Evolutionary conservation across 176 grass and related monocot species (phyloP), one percentile per base, ranked within the genome.

Genomic region (Echinochloa phyllopogon): DNA sequence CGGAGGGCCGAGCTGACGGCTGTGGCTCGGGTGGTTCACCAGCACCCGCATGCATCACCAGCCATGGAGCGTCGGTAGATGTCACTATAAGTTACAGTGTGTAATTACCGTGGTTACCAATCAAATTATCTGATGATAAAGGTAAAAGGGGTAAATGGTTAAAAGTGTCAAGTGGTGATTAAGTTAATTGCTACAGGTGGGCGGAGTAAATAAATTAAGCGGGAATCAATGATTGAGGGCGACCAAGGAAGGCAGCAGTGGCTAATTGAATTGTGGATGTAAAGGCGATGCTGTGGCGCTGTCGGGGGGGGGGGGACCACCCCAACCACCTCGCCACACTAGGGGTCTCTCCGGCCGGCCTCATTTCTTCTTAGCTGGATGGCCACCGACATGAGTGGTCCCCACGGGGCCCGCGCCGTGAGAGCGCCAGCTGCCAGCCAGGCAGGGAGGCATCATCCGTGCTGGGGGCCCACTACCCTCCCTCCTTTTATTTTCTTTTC

Each of bases 11-110:
- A 59, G 61, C 74, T 90, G 75, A 0, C 81, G n/a, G 4, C 23
- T 29, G 63, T 90, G 82, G 60, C 82, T 92, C 51, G 93, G 90
- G 23, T 86, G 90, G 74, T 90, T 83, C 82, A 92, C 39, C 37
- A 94, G 77, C 85, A 94, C 90, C 93, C n/a, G n/a, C n/a, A n/a
- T 94, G 90, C 68, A 86, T 10, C 21, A 13, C 50, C 48, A 52
- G n/a, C 0, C 4, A 39, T n/a, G n/a, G n/a, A n/a, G n/a, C n/a
- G n/a, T n/a, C n/a, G n/a, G n/a, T n/a, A n/a, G n/a, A n/a, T n/a
- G n/a, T n/a, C n/a, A n/a, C 15, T 53, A 20, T 17, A 20, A 20
- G 17, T 55, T 6, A 51, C 42, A 8, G 5, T 6, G 23, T 10
- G n/a, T 17, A 6, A 17, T 1, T 18, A 25, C 20, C 3, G n/a